Base-by-base conservation (phyloP, 2,329 filamentous ascomycete genomes). In the Nakataea oryzae region DNA sequence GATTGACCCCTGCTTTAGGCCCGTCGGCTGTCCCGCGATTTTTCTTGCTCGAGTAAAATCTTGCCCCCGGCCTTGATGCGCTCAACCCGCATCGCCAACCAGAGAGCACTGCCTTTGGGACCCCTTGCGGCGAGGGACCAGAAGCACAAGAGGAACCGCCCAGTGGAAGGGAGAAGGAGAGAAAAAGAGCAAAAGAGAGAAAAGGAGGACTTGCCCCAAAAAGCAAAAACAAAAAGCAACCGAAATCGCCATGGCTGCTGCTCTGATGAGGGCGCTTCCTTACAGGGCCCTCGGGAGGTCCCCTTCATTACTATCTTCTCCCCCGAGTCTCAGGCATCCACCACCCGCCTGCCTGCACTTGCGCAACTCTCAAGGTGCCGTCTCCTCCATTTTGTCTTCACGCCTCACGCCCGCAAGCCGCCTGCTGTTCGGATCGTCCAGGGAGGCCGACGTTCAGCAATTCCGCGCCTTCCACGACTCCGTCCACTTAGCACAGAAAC, bases 391-490 rank as follows among this genome's bases (percentile, higher is more conserved):
- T 7, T 21, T 47, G 5, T 50, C 41, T 9, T 50, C 41, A 9
- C 41, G 24, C 41, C 7, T 1, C 6, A 3, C 41, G 17, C 41
- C 11, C 41, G 6, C 41, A 21, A 50, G 21, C 41, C 41, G 21
- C 21, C 41, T 50, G 41, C n/a, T 50, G 21, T 50, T 50, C 41
- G 41, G 24, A 17, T 24, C 41, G 41, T 50, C 41, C 17, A 50
- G 41, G 41, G 41, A 50, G 41, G n/a, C n/a, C n/a, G 12, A 50
- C 21, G 21, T n/a, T n/a, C 41, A 28, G 14, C 59, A 61, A 34
- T 28, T 56, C 47, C 59, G 59, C 24, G 54, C 27, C 24, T 56
- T 61, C 28, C 59, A 61, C 47, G 47, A 56, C 59, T 24, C 41
- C 28, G 26, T 56, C 24, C 21, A 28, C 11, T 50, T 50, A 50